Conservation (phyloP, 2,329 filamentous ascomycete genomes). For the Sclerotinia glacialis region DNA sequence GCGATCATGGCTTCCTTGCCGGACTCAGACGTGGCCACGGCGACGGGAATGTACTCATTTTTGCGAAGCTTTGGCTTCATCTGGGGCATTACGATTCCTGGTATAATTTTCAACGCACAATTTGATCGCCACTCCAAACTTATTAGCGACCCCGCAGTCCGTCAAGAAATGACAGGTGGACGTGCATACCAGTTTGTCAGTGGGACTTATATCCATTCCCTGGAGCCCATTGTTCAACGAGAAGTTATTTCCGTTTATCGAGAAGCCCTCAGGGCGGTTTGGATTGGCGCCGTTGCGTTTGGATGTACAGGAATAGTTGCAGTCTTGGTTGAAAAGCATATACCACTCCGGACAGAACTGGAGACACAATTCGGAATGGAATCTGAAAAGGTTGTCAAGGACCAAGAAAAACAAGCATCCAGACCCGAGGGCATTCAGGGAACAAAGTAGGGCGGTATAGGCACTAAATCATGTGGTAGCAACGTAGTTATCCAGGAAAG, state of each 20-base stretch:
- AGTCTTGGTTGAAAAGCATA: neutral
- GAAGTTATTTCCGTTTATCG: neutral
- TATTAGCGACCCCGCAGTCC: neutral
- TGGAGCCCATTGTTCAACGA: neutral
- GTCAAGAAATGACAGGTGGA: neutral
- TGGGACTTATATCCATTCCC: neutral
- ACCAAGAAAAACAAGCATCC: neutral
- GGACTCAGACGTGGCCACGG: neutral
- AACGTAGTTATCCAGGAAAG: neutral
- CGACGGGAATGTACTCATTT: neutral
- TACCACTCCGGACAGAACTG: neutral
- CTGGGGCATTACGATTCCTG: neutral
- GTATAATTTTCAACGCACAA: neutral
- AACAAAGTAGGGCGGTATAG: neutral
- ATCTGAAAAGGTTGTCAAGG: neutral
- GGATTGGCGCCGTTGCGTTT: constrained; percentile 2
- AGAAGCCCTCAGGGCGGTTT: neutral
- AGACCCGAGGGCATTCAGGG: neutral
- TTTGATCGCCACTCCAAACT: neutral
- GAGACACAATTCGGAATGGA: constrained; percentile 7
- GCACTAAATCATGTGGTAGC: too few species aligned
- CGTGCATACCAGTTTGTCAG: neutral
- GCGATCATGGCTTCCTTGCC: constrained; percentile 5
- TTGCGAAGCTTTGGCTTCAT: neutral
- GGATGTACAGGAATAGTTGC: neutral